Evolutionary conservation across 1,284 basidiomycete genomes (phyloP).

Genomic region (Mycosarcoma maydis): DNA sequence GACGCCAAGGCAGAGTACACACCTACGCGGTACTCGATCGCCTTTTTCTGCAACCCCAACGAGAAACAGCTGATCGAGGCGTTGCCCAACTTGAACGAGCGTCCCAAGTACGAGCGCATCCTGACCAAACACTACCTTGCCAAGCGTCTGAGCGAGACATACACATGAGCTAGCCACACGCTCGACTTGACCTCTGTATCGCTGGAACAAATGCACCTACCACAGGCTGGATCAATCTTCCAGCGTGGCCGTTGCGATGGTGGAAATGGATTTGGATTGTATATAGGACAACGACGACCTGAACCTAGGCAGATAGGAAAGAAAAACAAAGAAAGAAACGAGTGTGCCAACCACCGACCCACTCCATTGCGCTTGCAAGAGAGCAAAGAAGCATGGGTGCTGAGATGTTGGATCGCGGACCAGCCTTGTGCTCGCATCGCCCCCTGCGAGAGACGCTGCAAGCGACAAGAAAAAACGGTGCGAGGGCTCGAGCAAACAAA

Average conservation of each 20-base stretch:
- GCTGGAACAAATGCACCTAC: too few species aligned
- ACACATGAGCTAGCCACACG: slow-evolving; percentile 12
- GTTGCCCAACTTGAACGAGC: slow-evolving; percentile 71
- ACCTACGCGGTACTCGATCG: slow-evolving; percentile 79
- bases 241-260: too few species aligned
- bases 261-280: background rate
- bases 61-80: slow-evolving; percentile 76
- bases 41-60: slow-evolving; percentile 88
- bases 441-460: slow-evolving; percentile 32
- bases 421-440: slow-evolving; percentile 12
- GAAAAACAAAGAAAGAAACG: slow-evolving; percentile 1
- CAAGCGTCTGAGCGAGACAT: slow-evolving; percentile 69
- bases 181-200: too few species aligned
- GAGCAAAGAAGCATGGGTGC: slow-evolving; percentile 35
- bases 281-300: background rate
- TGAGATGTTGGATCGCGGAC: slow-evolving; percentile 53
- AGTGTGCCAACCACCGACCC: slow-evolving; percentile 52
- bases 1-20: slow-evolving; percentile 68
- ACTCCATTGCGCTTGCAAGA: slow-evolving; percentile 19
- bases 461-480: slow-evolving; percentile 14
- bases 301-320: background rate
- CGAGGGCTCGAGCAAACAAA: slow-evolving; percentile 47
- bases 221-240: too few species aligned
- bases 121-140: slow-evolving; percentile 80
- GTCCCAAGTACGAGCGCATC: slow-evolving; percentile 69